Conservation (phyloP, 441 rosid genomes). For the Syzygium syzygioides region DNA sequence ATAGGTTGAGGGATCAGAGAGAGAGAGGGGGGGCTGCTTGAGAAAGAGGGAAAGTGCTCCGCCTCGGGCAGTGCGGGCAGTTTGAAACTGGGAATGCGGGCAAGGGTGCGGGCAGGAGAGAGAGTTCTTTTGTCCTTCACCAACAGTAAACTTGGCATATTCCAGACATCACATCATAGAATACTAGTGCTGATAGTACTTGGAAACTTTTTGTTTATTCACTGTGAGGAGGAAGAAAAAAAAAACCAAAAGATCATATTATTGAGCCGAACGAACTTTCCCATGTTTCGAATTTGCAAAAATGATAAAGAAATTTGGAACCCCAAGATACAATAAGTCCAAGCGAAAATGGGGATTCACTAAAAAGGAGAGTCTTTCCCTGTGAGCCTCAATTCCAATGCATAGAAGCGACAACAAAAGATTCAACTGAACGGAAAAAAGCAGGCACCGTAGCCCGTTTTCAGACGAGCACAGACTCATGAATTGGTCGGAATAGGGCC, state of each 20-base stretch:
- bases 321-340: not conserved
- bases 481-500: not conserved
- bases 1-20: slow-evolving; percentile 11
- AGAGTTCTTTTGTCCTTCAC: not conserved
- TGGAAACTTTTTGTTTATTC: not conserved
- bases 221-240: not conserved
- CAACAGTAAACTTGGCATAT: slow-evolving; percentile 39
- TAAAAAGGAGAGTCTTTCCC: not conserved
- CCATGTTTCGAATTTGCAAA: not conserved
- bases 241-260: not conserved
- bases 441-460: not conserved
- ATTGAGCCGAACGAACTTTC: not conserved
- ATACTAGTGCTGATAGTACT: not conserved
- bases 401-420: not conserved
- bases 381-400: not conserved
- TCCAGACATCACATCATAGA: slow-evolving; percentile 19
- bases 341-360: not conserved
- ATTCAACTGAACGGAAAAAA: not conserved
- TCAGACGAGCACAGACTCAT: not conserved
- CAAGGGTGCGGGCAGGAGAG: slow-evolving; percentile 32
- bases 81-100: slow-evolving; percentile 29
- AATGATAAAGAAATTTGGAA: not conserved
- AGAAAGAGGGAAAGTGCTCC: slow-evolving; percentile 51
- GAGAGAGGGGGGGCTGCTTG: slow-evolving; percentile 30
- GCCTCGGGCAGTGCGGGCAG: slow-evolving; percentile 42